Base-by-base conservation (phyloP, 345 rosid genomes). In the Brassica nigra region DNA sequence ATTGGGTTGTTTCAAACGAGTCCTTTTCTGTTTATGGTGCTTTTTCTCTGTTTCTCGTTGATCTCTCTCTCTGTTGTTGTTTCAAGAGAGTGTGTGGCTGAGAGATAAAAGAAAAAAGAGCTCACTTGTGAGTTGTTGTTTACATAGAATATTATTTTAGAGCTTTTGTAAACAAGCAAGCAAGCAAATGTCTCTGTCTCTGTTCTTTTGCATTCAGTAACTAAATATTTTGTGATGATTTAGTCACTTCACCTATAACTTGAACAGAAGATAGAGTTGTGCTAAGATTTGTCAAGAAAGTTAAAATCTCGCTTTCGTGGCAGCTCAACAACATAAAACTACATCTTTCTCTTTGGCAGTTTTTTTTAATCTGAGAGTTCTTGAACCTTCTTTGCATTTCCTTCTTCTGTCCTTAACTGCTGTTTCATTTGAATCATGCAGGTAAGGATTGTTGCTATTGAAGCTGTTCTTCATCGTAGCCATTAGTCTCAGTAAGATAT, bases 221-320 rank as follows among this genome's bases (percentile, higher is more conserved):
- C 66, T n/a, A 70, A 14, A 2, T 0, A 6, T 14, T 37, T 68
- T 15, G 29, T 69, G 61, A 61, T 68, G 79, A 75, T 63, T 52
- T 62, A 14, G 12, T 75, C 67, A 63, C 73, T 34, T 80, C 77
- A 75, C 76, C 80, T 80, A n/a, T 23, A 80, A 65, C 71, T 0
- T 33, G 73, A 64, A 70, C 76, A 58, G 77, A 72, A 78, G 73
- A 65, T 18, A 11, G 44, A 61, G 72, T 31, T 78, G 61, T 2
- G 62, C 62, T 78, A 73, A 73, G 69, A 74, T 74, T 79, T 79
- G 65, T 74, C 75, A 34, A 34, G 31, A 79, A 74, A 54, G 79
- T 75, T 80, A 70, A 75, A 80, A 63, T 39, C 55, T 80, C 30
- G 52, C 70, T 80, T 80, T 80, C 83, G 70, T 80, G 83, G 79